Evolutionary conservation across 2,329 filamentous ascomycete genomes (phyloP).

Genomic region (Rutstroemia sp.): DNA sequence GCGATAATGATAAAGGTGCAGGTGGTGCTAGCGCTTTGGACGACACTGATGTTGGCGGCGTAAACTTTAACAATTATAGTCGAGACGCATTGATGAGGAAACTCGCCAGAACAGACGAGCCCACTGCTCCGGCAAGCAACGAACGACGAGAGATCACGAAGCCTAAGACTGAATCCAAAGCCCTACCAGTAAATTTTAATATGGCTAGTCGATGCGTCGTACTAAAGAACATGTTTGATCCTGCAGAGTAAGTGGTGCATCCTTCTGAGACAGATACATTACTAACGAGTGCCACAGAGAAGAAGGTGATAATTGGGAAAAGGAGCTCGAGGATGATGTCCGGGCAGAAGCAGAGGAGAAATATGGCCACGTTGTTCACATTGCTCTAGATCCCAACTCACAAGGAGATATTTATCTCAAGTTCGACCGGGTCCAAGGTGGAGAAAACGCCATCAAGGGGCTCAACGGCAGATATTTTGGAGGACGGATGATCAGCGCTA

Average conservation of each 20-base stretch:
- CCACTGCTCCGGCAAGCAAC: slow-evolving; percentile 46
- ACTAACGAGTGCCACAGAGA: slow-evolving; percentile 52
- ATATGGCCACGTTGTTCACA: slow-evolving; percentile 97
- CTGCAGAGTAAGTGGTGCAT: slow-evolving; percentile 65
- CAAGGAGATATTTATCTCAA: slow-evolving; percentile 97
- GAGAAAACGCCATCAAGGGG: slow-evolving; percentile 95
- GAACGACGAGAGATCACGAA: slow-evolving; percentile 67
- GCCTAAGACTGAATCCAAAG: slow-evolving; percentile 71
- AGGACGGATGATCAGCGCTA: slow-evolving; percentile 84
- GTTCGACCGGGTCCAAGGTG: slow-evolving; percentile 90
- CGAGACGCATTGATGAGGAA: slow-evolving; percentile 98
- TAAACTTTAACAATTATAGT: slow-evolving; percentile 99
- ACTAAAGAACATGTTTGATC: slow-evolving; percentile 92
- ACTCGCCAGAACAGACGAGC: slow-evolving; percentile 90
- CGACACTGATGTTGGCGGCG: slow-evolving; percentile 93
- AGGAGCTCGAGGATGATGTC: slow-evolving; percentile 91
- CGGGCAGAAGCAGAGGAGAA: slow-evolving; percentile 86
- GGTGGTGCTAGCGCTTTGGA: slow-evolving; percentile 91
- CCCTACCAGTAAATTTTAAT: slow-evolving; percentile 77
- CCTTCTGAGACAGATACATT: not conserved
- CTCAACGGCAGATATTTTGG: slow-evolving; percentile 96
- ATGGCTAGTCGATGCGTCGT: slow-evolving; percentile 91
- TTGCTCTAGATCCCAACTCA: slow-evolving; percentile 87
- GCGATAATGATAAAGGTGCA: slow-evolving; percentile 80
- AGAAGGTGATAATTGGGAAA: slow-evolving; percentile 80